phyloP scores from a whole-genome alignment of 139 green algal genomes.

The Picochlorum sp. region DNA sequence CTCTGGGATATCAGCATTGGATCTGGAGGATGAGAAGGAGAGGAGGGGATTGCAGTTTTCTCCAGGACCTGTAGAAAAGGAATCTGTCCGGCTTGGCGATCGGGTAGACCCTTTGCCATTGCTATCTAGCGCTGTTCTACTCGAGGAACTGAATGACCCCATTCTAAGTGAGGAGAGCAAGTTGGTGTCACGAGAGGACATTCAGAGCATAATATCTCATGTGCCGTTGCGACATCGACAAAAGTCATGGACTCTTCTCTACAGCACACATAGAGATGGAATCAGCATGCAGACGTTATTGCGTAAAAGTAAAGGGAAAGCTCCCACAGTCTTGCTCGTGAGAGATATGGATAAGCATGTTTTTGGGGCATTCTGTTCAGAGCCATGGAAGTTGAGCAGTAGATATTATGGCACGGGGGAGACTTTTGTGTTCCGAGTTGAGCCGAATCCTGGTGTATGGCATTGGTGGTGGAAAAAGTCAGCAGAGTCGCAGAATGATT shows the following conservation, averaged over 20 bases:
- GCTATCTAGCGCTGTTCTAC: background rate
- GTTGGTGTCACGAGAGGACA: constrained; percentile 15
- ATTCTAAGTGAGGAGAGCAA: constrained; percentile 3
- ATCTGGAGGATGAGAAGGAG: constrained; percentile 2
- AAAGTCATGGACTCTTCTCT: constrained; percentile 22
- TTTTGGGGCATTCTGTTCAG: constrained; percentile 32
- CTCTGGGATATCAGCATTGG: constrained; percentile 1
- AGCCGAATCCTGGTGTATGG: constrained; percentile 7
- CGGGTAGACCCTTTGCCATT: background rate
- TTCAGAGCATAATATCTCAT: constrained; percentile 11
- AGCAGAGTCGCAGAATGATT: constrained; percentile 22
- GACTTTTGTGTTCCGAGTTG: constrained; percentile 29
- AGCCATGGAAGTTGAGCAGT: constrained; percentile 24
- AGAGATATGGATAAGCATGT: constrained; percentile 25
- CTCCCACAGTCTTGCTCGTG: constrained; percentile 31
- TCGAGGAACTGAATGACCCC: background rate
- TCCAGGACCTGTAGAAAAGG: background rate
- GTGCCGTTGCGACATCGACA: constrained; percentile 18
- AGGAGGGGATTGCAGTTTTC: background rate
- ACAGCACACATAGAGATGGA: constrained; percentile 25
- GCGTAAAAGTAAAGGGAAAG: constrained; percentile 4
- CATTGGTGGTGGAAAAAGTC: constrained; percentile 15
- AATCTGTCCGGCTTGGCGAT: background rate
- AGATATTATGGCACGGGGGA: constrained; percentile 31
- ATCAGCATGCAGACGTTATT: constrained; percentile 31